Conservation (phyloP, 495 filamentous ascomycete genomes). For the Penicillium atrosanguineum region DNA sequence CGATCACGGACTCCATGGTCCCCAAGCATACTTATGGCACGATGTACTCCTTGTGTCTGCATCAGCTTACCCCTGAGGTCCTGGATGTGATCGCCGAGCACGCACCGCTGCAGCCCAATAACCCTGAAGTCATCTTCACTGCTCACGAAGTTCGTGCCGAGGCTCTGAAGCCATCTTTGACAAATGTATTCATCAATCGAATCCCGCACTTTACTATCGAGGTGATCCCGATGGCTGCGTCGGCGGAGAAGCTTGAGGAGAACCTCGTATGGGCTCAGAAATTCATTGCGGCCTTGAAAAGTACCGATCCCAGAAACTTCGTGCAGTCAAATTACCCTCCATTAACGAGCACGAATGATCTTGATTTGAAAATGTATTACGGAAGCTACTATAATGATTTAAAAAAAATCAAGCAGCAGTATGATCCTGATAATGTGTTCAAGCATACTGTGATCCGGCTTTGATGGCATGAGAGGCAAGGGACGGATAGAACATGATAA, state of each 20-base stretch:
- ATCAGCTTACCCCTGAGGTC: constrained; percentile 13
- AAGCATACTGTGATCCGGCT: constrained; percentile 7
- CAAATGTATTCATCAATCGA: constrained; percentile 1
- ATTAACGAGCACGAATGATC: not conserved
- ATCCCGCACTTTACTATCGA: constrained; percentile 12
- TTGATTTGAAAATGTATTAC: constrained; percentile 7
- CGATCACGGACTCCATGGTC: too few species aligned
- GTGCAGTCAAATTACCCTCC: constrained; percentile 8
- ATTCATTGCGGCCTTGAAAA: constrained; percentile 9
- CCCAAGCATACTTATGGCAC: constrained; percentile 2
- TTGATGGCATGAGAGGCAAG: not conserved
- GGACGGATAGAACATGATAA: too few species aligned
- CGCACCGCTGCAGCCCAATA: constrained; percentile 5
- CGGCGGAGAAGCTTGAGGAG: not conserved
- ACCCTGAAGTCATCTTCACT: constrained; percentile 5
- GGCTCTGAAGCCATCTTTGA: not conserved
- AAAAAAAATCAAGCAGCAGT: constrained; percentile 7
- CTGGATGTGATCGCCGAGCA: constrained; percentile 10
- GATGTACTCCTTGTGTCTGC: constrained; percentile 1
- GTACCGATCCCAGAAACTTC: constrained; percentile 10
- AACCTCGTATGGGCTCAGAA: constrained; percentile 6
- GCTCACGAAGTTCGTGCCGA: constrained; percentile 13
- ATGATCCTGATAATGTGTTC: constrained; percentile 15
- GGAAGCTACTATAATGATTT: constrained; percentile 8
- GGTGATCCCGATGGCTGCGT: constrained; percentile 8